phyloP scores from a whole-genome alignment of 2,329 filamentous ascomycete genomes.

The Bipolaris oryzae region DNA sequence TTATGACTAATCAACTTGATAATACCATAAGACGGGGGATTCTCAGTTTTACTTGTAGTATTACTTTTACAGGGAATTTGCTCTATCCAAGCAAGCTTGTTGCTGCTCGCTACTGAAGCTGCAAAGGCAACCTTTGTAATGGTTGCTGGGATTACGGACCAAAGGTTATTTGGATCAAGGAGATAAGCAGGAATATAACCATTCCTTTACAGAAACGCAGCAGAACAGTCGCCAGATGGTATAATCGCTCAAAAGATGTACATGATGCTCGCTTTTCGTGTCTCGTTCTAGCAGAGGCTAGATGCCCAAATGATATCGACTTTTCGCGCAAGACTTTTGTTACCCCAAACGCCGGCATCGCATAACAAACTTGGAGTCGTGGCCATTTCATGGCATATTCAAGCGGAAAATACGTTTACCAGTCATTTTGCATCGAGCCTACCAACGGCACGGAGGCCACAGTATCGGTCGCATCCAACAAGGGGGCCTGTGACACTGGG shows the following conservation, averaged over 20 bases:
- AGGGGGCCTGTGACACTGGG: background rate
- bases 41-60: background rate
- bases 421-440: slow-evolving; percentile 10
- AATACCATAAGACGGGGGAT: background rate
- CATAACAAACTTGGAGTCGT: background rate
- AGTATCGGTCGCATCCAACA: slow-evolving; percentile 4
- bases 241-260: background rate
- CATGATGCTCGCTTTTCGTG: background rate
- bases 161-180: too few relatives aligned
- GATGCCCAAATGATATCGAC: background rate
- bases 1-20: background rate
- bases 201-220: background rate
- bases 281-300: background rate
- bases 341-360: background rate
- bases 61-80: background rate
- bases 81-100: too few relatives aligned
- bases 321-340: background rate
- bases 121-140: too few relatives aligned
- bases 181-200: too few relatives aligned
- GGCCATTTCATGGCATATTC: background rate
- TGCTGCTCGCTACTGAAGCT: too few relatives aligned
- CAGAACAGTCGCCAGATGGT: background rate
- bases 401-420: background rate
- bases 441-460: slow-evolving; percentile 11
- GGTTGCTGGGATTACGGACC: too few relatives aligned